Conservation (phyloP, 164 flowering plant species). For the Echeveria elegans region DNA sequence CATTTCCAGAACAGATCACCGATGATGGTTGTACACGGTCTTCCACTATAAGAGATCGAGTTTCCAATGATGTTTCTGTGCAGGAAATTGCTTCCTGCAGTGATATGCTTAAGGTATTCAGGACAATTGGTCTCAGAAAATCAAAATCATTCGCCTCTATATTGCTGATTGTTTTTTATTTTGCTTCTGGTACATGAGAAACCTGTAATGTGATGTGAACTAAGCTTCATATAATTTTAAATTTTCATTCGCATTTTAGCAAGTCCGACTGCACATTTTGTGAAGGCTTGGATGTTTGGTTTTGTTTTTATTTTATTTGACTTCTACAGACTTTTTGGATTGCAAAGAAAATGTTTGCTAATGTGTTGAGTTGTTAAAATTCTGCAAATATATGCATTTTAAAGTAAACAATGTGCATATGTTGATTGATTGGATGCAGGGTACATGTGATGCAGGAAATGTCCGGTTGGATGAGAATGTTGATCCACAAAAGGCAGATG, state of each 20-base stretch:
- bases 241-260: too few species aligned
- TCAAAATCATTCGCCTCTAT: neutral
- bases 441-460: neutral
- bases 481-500: neutral
- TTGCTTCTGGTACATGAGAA: neutral
- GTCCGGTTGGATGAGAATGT: conserved; percentile 4
- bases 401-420: neutral
- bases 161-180: neutral
- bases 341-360: neutral
- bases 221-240: too few species aligned
- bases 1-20: conserved; percentile 2
- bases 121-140: neutral
- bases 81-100: too few species aligned
- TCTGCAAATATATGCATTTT: neutral
- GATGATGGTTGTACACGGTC: neutral
- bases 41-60: neutral
- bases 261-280: too few species aligned
- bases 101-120: neutral
- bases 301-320: too few species aligned
- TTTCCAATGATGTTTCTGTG: too few species aligned
- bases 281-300: neutral
- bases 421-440: neutral
- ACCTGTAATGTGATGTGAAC: too few species aligned
- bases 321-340: neutral
- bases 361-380: neutral